Percentiles rank a stretch among this genome's conserved stretches.
phyloP scores from a whole-genome alignment of 495 filamentous ascomycete genomes.

The Entonaema liquescens region DNA sequence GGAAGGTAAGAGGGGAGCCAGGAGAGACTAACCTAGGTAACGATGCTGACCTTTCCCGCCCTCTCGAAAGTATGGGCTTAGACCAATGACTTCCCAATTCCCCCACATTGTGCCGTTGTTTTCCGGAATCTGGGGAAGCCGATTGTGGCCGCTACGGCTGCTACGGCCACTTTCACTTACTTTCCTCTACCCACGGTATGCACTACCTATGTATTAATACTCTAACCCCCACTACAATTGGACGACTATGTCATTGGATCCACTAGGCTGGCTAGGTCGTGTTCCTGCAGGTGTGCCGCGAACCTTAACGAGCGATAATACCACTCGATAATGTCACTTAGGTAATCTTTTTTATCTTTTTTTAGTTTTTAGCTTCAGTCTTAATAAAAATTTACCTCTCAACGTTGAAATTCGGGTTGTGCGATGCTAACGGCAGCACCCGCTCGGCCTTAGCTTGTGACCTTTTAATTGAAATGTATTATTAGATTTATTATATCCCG shows the following conservation, averaged over 20 bases:
- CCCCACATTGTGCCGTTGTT: conserved; percentile 45
- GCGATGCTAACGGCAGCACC: conserved; percentile 14
- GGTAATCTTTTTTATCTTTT: conserved; percentile 12
- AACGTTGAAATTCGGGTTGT: not conserved
- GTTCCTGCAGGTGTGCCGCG: conserved; percentile 30
- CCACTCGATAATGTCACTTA: not conserved
- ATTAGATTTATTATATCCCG: conserved; percentile 14
- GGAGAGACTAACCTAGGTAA: conserved; percentile 24
- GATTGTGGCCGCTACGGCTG: conserved; percentile 35
- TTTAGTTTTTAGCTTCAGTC: conserved; percentile 27
- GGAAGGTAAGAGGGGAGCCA: conserved; percentile 12
- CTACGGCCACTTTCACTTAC: not conserved
- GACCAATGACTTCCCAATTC: conserved; percentile 26
- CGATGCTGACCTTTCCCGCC: conserved; percentile 28
- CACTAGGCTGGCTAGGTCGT: not conserved
- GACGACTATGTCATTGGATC: conserved; percentile 20
- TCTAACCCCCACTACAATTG: conserved; percentile 25
- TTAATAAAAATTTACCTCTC: conserved; percentile 16
- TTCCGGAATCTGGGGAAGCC: conserved; percentile 48
- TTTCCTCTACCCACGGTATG: no score
- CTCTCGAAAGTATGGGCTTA: not conserved
- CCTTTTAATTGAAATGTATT: conserved; percentile 24
- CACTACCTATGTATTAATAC: no score
- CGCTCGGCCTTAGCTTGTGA: conserved; percentile 9
- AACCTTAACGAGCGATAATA: conserved; percentile 33